Conservation (phyloP, 257 asterid species). For the Jacaranda copaia region DNA sequence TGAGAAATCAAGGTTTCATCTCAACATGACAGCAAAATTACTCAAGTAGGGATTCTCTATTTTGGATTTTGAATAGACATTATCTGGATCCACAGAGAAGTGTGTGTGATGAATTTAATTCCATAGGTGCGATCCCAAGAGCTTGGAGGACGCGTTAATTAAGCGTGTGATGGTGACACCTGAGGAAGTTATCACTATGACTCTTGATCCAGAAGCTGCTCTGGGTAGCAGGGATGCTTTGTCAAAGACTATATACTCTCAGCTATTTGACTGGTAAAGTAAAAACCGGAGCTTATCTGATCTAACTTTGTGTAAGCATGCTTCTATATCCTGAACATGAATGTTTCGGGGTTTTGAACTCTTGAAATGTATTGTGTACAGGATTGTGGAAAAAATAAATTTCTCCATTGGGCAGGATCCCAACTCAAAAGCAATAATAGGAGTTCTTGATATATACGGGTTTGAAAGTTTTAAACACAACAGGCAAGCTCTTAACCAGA, state of each 20-base stretch:
- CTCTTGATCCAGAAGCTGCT: slow-evolving; percentile 96
- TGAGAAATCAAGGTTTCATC: slow-evolving; percentile 91
- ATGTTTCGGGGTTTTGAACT: slow-evolving; percentile 31
- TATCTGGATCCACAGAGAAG: slow-evolving; percentile 22
- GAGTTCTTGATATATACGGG: slow-evolving; percentile 98
- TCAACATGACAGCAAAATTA: slow-evolving; percentile 81
- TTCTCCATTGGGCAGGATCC: slow-evolving; percentile 98
- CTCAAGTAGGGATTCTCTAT: slow-evolving; percentile 65
- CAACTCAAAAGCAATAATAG: slow-evolving; percentile 90
- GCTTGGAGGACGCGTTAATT: slow-evolving; percentile 93
- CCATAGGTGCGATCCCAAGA: slow-evolving; percentile 90
- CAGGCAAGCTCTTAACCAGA: slow-evolving; percentile 49
- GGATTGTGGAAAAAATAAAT: slow-evolving; percentile 97
- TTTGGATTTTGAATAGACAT: slow-evolving; percentile 27
- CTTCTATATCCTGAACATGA: slow-evolving; percentile 15
- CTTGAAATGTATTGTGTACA: slow-evolving; percentile 43
- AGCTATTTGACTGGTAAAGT: slow-evolving; percentile 85
- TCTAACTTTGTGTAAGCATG: neutral
- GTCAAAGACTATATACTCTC: slow-evolving; percentile 88
- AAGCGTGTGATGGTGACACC: slow-evolving; percentile 99
- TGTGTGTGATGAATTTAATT: slow-evolving; percentile 37
- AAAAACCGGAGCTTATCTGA: neutral
- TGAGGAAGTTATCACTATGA: slow-evolving; percentile 91
- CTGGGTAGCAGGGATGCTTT: slow-evolving; percentile 95
- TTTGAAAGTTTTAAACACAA: slow-evolving; percentile 94